Conservation (phyloP, 805 yeast species). For the Metschnikowia lochheadii region DNA sequence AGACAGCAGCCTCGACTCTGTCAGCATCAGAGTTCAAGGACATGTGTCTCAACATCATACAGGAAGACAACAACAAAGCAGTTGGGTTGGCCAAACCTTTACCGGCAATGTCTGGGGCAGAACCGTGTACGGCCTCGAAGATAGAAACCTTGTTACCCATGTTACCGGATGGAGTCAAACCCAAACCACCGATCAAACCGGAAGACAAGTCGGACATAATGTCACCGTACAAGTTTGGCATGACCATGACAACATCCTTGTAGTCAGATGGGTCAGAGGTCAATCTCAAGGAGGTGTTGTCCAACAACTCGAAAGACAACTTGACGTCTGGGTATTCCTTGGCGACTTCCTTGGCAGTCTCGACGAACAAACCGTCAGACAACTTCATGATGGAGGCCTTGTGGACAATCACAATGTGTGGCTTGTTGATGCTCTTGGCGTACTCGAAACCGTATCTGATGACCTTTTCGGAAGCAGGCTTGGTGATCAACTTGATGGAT, state of each 20-base stretch:
- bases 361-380: constrained; percentile 94
- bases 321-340: constrained; percentile 89
- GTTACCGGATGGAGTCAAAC: constrained; percentile 98
- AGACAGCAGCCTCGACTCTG: constrained; percentile 83
- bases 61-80: constrained; percentile 89
- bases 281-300: constrained; percentile 88
- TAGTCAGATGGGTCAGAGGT: constrained; percentile 86
- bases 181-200: constrained; percentile 97
- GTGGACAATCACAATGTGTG: constrained; percentile 91
- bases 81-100: constrained; percentile 99
- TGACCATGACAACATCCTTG: constrained; percentile 88
- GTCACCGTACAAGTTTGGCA: constrained; percentile 99
- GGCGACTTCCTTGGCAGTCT: constrained; percentile 84
- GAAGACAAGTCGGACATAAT: constrained; percentile 97
- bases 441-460: constrained; percentile 96
- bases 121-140: constrained; percentile 99
- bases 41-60: constrained; percentile 99
- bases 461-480: constrained; percentile 93
- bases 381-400: constrained; percentile 98
- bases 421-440: constrained; percentile 83
- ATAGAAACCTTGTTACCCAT: constrained; percentile 98
- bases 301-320: constrained; percentile 82
- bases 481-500: constrained; percentile 94
- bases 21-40: constrained; percentile 77
- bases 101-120: constrained; percentile 99